A percentile compares a stretch with the other conserved stretches of the same genome.
Conservation (phyloP, 805 yeast genomes). For the Scheffersomyces ergatensis region DNA sequence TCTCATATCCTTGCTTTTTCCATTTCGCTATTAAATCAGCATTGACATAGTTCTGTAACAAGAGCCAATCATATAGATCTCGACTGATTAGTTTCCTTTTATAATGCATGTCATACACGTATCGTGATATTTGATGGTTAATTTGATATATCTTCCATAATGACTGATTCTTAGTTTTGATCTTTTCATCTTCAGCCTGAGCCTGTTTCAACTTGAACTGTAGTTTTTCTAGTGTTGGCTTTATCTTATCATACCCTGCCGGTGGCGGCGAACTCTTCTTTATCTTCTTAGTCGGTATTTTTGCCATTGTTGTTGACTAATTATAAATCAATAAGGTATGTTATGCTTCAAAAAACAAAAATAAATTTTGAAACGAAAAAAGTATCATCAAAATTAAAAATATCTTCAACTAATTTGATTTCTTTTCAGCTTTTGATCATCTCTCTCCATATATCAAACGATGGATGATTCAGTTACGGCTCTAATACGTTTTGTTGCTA, state of each 20-base stretch:
- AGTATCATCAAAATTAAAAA: neutral
- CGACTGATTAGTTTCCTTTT: slow-evolving; percentile 63
- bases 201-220: slow-evolving; percentile 54
- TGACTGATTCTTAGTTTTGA: slow-evolving; percentile 52
- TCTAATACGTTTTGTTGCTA: slow-evolving; percentile 71
- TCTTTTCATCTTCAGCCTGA: slow-evolving; percentile 28
- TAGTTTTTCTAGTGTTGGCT: slow-evolving; percentile 63
- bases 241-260: slow-evolving; percentile 66
- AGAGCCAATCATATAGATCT: slow-evolving; percentile 71
- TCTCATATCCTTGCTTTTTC: slow-evolving; percentile 84
- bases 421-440: too few relatives aligned
- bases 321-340: too few relatives aligned
- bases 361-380: too few relatives aligned
- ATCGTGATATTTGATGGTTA: slow-evolving; percentile 74
- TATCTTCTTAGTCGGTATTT: slow-evolving; percentile 26
- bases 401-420: too few relatives aligned
- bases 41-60: slow-evolving; percentile 67
- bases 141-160: slow-evolving; percentile 69
- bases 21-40: slow-evolving; percentile 73
- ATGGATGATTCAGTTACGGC: slow-evolving; percentile 47
- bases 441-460: neutral
- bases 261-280: slow-evolving; percentile 59
- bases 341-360: too few relatives aligned
- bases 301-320: slow-evolving; percentile 44
- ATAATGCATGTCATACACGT: slow-evolving; percentile 71